phyloP scores from a whole-genome alignment of 306 rosid species.

The Aeschynomene evenia region DNA sequence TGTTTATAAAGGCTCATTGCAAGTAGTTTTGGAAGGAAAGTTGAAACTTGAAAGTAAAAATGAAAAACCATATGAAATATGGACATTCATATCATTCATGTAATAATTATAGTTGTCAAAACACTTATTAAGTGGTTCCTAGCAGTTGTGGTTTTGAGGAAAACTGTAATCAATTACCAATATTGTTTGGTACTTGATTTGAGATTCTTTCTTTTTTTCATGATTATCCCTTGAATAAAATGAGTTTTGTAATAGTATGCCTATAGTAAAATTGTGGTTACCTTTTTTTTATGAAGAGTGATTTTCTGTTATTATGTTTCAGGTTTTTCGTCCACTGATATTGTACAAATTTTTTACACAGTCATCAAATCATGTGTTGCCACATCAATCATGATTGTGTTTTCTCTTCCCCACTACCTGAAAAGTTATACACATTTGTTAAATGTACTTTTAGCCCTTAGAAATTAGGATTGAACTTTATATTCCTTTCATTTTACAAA shows the following conservation, averaged over 20 bases:
- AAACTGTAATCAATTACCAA: neutral
- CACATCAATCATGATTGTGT: no score
- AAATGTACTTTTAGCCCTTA: neutral
- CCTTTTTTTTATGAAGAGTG: neutral
- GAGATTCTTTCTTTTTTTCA: neutral
- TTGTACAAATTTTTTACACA: no score
- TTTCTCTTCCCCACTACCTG: no score
- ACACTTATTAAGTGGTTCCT: neutral
- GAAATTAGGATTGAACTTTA: neutral
- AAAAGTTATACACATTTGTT: no score
- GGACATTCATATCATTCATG: neutral
- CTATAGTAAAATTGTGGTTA: neutral
- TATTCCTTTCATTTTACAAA: no score
- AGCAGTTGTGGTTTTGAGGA: neutral
- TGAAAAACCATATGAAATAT: neutral
- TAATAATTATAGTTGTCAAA: neutral
- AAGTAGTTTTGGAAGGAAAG: neutral
- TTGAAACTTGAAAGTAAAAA: neutral
- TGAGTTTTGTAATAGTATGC: neutral
- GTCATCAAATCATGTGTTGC: no score
- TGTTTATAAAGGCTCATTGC: slow-evolving; percentile 6
- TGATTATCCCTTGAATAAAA: neutral
- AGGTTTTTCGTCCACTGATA: neutral
- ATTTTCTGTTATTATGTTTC: neutral
- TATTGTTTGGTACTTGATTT: neutral